phyloP scores from a whole-genome alignment of 2,329 filamentous ascomycete species.

The Helminthosporium solani region DNA sequence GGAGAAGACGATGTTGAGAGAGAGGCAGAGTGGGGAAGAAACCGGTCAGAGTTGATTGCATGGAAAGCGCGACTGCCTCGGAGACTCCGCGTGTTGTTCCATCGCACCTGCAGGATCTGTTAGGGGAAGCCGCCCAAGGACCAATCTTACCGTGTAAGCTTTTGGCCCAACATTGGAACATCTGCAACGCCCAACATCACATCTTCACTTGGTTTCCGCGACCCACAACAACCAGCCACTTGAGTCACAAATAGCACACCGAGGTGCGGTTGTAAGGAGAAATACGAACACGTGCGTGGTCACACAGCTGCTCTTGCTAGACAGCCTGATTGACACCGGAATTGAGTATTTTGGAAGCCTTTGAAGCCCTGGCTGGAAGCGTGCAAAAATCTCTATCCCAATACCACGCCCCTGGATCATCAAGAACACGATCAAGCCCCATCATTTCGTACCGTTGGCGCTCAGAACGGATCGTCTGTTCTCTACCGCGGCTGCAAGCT shows the following conservation, averaged over 20 bases:
- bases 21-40: not conserved
- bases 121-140: no score
- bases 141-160: no score
- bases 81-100: slow-evolving; percentile 4
- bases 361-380: no score
- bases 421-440: slow-evolving; percentile 5
- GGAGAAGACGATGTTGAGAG: no score
- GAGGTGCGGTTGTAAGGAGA: not conserved
- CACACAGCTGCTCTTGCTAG: slow-evolving; percentile 1
- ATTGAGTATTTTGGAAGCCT: slow-evolving; percentile 1
- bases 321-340: slow-evolving; percentile 2
- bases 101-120: slow-evolving; percentile 1
- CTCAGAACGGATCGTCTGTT: slow-evolving; percentile 61
- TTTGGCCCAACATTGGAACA: no score
- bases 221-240: not conserved
- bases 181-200: no score
- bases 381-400: slow-evolving; percentile 16
- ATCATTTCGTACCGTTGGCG: slow-evolving; percentile 25
- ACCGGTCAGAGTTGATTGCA: slow-evolving; percentile 5
- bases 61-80: slow-evolving; percentile 2
- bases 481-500: slow-evolving; percentile 77
- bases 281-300: not conserved
- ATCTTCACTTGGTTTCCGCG: no score
- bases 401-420: slow-evolving; percentile 12
- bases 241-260: not conserved